A percentile compares a stretch with the other conserved stretches of the same genome.
Evolutionary conservation across 1,284 basidiomycete species (phyloP).

Genomic region (Melampsora larici-populina): DNA sequence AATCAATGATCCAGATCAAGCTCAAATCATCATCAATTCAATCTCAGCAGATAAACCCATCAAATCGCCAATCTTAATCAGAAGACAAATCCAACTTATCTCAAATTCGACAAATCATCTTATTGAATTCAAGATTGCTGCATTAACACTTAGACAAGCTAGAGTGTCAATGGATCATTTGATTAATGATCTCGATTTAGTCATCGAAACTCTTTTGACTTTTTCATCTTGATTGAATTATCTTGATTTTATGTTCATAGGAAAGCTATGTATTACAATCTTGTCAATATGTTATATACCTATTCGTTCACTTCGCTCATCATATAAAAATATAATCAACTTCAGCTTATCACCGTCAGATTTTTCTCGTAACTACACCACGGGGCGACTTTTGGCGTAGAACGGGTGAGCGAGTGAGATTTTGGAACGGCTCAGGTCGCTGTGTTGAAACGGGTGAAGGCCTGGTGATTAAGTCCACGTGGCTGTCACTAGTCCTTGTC

Average conservation of each 20-base stretch:
- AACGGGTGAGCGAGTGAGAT: too few species aligned
- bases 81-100: background rate
- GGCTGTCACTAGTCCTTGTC: too few species aligned
- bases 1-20: background rate
- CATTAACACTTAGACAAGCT: slow-evolving; percentile 48
- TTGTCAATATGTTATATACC: too few species aligned
- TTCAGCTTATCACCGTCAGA: too few species aligned
- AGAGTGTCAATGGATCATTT: slow-evolving; percentile 58
- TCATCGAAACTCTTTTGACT: slow-evolving; percentile 47
- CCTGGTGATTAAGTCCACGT: too few species aligned
- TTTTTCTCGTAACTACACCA: too few species aligned
- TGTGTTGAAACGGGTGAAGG: too few species aligned
- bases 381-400: too few species aligned
- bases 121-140: slow-evolving; percentile 27
- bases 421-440: too few species aligned
- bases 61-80: slow-evolving; percentile 24
- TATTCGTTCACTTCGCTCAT: too few species aligned
- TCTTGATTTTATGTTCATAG: background rate
- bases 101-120: background rate
- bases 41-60: slow-evolving; percentile 26
- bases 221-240: background rate
- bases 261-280: background rate
- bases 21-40: slow-evolving; percentile 14
- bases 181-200: slow-evolving; percentile 62
- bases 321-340: too few species aligned